phyloP scores from a whole-genome alignment of 2,329 filamentous ascomycete species.

The Rhynchosporium secalis region DNA sequence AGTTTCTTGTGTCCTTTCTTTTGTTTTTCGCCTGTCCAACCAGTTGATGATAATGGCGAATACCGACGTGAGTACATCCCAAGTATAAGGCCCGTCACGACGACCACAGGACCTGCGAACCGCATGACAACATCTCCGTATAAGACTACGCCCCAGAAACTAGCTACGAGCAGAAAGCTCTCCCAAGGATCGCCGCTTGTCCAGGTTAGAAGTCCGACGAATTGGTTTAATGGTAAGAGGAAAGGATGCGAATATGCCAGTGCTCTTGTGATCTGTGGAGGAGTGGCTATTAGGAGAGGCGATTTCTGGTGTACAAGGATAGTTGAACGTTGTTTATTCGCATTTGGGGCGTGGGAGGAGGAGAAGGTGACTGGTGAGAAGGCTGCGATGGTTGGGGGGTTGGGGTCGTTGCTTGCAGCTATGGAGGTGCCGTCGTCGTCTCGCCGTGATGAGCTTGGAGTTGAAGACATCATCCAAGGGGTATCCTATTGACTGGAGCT shows the following conservation, averaged over 20 bases:
- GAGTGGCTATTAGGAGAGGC: slow-evolving; percentile 86
- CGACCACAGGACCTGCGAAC: slow-evolving; percentile 78
- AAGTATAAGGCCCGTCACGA: slow-evolving; percentile 76
- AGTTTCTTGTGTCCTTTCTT: slow-evolving; percentile 54
- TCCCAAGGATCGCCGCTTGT: slow-evolving; percentile 93
- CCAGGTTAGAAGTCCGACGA: slow-evolving; percentile 88
- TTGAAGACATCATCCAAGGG: slow-evolving; percentile 42
- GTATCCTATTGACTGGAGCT: slow-evolving; percentile 36
- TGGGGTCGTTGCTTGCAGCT: slow-evolving; percentile 40
- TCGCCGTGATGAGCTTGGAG: slow-evolving; percentile 33
- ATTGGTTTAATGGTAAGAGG: slow-evolving; percentile 80
- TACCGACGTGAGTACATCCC: slow-evolving; percentile 93
- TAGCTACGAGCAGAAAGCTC: slow-evolving; percentile 84
- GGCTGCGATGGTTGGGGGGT: slow-evolving; percentile 76
- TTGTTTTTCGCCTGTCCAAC: slow-evolving; percentile 62
- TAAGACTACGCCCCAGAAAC: slow-evolving; percentile 82
- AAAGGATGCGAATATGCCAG: slow-evolving; percentile 96
- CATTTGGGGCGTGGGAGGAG: slow-evolving; percentile 61
- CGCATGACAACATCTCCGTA: slow-evolving; percentile 85
- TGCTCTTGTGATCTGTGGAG: slow-evolving; percentile 89
- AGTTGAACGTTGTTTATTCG: slow-evolving; percentile 77
- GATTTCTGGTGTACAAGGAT: slow-evolving; percentile 98
- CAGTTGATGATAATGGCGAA: slow-evolving; percentile 84
- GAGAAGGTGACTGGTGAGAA: slow-evolving; percentile 86
- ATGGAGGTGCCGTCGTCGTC: slow-evolving; percentile 34